phyloP scores from a whole-genome alignment of 2,329 filamentous ascomycete species.

The Trichoderma harzianum region DNA sequence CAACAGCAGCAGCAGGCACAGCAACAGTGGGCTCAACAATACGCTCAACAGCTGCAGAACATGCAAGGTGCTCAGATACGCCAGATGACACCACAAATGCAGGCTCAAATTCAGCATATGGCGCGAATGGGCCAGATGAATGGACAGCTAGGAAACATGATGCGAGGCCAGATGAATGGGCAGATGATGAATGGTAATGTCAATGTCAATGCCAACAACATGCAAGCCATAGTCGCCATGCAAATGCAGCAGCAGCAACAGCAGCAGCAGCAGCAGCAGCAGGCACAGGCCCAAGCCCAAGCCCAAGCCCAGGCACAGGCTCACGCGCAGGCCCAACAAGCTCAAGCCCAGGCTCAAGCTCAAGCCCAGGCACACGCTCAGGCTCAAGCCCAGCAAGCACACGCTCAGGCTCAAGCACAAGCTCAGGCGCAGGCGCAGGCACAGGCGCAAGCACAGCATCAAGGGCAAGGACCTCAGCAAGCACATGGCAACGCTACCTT shows the following conservation, averaged over 20 bases:
- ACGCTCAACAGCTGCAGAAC: conserved; percentile 42
- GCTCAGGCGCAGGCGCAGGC: conserved; percentile 58
- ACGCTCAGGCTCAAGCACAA: conserved; percentile 39
- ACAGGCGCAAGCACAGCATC: conserved; percentile 33
- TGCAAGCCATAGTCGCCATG: conserved; percentile 40
- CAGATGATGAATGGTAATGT: conserved; percentile 37
- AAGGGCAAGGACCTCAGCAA: conserved; percentile 32
- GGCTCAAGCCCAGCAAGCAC: conserved; percentile 29
- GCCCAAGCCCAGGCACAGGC: conserved; percentile 63
- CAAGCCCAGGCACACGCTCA: conserved; percentile 59
- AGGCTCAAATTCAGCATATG: conserved; percentile 38
- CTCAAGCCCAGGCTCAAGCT: conserved; percentile 57
- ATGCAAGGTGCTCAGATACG: conserved; percentile 37
- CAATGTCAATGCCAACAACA: conserved; percentile 29
- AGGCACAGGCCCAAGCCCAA: conserved; percentile 52
- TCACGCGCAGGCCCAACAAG: conserved; percentile 30
- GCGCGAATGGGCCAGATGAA: conserved; percentile 31
- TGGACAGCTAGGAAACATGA: conserved; percentile 38
- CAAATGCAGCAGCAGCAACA: conserved; percentile 33
- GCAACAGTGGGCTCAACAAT: conserved; percentile 43
- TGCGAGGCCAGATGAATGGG: conserved; percentile 36
- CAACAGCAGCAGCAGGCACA: conserved; percentile 42
- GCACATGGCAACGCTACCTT: conserved; percentile 25
- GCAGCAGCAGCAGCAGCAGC: conserved; percentile 31
- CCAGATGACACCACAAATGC: conserved; percentile 38